Conservation (phyloP, 106 monocot species). For the Ottelia alismoides region DNA sequence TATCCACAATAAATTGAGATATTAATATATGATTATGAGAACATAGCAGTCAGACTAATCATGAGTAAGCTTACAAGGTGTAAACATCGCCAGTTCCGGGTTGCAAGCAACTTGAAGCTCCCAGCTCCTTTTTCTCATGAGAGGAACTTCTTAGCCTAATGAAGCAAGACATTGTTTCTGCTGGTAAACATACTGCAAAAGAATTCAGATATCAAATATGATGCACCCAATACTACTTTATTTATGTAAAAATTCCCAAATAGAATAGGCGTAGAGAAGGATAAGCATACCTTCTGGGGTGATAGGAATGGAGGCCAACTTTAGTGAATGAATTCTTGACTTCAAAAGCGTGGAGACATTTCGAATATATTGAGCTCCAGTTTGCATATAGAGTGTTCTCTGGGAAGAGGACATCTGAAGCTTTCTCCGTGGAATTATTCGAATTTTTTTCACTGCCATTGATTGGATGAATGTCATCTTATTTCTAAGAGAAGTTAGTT, state of each 20-base stretch:
- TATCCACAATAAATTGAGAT: not conserved
- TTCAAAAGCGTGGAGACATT: constrained; percentile 50
- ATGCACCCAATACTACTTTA: too few relatives aligned
- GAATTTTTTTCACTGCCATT: constrained; percentile 61
- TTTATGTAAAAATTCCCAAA: too few relatives aligned
- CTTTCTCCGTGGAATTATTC: constrained; percentile 32
- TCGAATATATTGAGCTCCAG: constrained; percentile 52
- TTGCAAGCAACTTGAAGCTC: constrained; percentile 29
- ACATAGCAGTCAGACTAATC: not conserved
- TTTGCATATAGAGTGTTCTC: constrained; percentile 38
- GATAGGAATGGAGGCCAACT: constrained; percentile 26
- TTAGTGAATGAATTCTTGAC: constrained; percentile 49
- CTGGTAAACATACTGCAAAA: not conserved
- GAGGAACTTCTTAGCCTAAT: constrained; percentile 50
- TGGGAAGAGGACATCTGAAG: constrained; percentile 44
- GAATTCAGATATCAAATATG: not conserved
- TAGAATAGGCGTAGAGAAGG: not conserved
- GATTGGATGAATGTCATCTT: not conserved
- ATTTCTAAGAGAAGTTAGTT: not conserved
- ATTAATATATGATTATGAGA: not conserved
- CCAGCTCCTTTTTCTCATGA: constrained; percentile 13
- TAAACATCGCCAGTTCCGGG: constrained; percentile 64
- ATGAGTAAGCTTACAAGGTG: constrained; percentile 42
- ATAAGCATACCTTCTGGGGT: constrained; percentile 43
- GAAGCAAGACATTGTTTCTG: constrained; percentile 53